A percentile compares a stretch with the other conserved stretches of the same genome.
These are phyloP conservation scores for Solanum habrochaites DNA, from an alignment of 257 asterid genomes.

Conservation along the genomic window DNA sequence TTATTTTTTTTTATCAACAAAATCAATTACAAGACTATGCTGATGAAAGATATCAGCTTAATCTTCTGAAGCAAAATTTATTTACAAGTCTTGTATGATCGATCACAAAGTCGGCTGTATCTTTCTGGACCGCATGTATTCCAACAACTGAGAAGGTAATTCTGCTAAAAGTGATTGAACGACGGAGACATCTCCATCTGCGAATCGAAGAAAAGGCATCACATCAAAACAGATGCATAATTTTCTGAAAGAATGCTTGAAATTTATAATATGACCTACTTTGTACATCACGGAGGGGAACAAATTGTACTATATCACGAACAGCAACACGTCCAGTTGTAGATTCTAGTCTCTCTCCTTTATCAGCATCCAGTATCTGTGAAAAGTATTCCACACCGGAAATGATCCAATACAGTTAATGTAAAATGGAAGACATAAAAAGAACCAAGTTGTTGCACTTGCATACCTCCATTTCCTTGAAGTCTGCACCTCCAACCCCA, in stretches of 20 bases:
- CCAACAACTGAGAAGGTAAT: slow-evolving; percentile 81
- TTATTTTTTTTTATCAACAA: slow-evolving; percentile 3
- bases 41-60: slow-evolving; percentile 4
- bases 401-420: slow-evolving; percentile 1
- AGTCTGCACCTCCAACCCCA: slow-evolving; percentile 99
- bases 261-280: slow-evolving; percentile 28
- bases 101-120: slow-evolving; percentile 40
- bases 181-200: slow-evolving; percentile 70
- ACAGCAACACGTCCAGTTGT: slow-evolving; percentile 85
- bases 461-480: slow-evolving; percentile 93
- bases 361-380: slow-evolving; percentile 92
- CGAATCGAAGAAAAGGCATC: slow-evolving; percentile 3
- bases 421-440: not conserved
- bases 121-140: slow-evolving; percentile 65
- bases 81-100: slow-evolving; percentile 31
- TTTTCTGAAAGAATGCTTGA: not conserved
- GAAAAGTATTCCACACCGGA: not conserved
- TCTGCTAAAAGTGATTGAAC: slow-evolving; percentile 92
- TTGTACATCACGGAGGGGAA: slow-evolving; percentile 84
- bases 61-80: slow-evolving; percentile 11
- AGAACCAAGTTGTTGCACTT: not conserved
- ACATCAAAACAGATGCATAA: too few relatives aligned
- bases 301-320: slow-evolving; percentile 94
- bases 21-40: slow-evolving; percentile 8
- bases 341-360: slow-evolving; percentile 82